These are phyloP conservation scores for Anthostomella pinea DNA, from an alignment of 2,329 filamentous ascomycete species.

Conservation along the genomic window DNA sequence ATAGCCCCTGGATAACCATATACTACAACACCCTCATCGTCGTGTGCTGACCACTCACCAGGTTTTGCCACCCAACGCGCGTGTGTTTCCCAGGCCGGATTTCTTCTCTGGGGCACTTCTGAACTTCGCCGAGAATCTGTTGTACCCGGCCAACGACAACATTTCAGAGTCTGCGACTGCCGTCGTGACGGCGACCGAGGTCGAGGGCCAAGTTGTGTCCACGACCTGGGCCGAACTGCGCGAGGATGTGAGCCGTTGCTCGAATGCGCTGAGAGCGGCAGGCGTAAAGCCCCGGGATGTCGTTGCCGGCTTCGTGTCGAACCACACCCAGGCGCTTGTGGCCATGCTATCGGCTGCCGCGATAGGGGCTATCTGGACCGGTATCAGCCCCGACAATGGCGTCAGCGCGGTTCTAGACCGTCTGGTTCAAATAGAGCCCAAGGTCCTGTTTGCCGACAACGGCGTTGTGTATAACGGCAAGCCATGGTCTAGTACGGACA, in stretches of 20 bases:
- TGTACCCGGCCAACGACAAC: conserved; percentile 65
- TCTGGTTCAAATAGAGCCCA: conserved; percentile 79
- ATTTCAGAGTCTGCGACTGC: conserved; percentile 62
- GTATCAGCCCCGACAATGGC: conserved; percentile 87
- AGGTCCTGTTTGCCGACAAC: conserved; percentile 82
- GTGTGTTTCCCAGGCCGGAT: conserved; percentile 81
- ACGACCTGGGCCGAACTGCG: conserved; percentile 77
- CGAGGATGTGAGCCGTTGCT: conserved; percentile 71
- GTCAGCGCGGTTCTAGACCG: conserved; percentile 88
- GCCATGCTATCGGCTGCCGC: conserved; percentile 83
- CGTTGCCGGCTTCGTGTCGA: conserved; percentile 77
- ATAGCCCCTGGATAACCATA: no score
- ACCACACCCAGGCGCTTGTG: conserved; percentile 82
- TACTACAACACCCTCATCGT: not conserved
- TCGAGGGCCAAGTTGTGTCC: conserved; percentile 52
- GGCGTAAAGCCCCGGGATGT: conserved; percentile 58
- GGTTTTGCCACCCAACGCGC: conserved; percentile 64
- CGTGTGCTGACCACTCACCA: conserved; percentile 34
- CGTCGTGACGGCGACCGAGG: conserved; percentile 78
- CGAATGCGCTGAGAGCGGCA: conserved; percentile 64
- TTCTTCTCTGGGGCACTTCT: conserved; percentile 79
- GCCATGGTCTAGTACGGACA: conserved; percentile 74
- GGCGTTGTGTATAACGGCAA: conserved; percentile 90
- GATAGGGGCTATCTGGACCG: conserved; percentile 87
- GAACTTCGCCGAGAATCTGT: conserved; percentile 94